phyloP scores from a whole-genome alignment of 2,329 filamentous ascomycete species.

The Parafenestella ontariensis region DNA sequence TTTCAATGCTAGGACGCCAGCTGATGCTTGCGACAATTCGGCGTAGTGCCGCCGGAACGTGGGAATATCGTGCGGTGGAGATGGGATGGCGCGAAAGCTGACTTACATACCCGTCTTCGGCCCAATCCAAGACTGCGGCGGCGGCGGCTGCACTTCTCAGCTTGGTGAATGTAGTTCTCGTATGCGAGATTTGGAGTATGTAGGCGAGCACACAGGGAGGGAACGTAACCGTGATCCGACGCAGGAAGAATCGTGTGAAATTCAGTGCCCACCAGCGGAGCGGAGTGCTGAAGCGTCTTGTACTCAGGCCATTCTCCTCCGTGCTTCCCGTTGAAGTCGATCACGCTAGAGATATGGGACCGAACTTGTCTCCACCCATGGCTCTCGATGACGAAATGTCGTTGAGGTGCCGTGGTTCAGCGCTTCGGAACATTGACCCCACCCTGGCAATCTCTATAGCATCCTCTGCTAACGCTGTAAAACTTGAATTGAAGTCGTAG shows the following conservation, averaged over 20 bases:
- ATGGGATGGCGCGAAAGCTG: slow-evolving; percentile 24
- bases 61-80: slow-evolving; percentile 19
- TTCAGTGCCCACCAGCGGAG: slow-evolving; percentile 1
- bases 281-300: slow-evolving; percentile 11
- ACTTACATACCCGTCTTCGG: slow-evolving; percentile 25
- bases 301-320: slow-evolving; percentile 18
- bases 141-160: slow-evolving; percentile 1
- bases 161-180: neutral
- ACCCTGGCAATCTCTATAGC: slow-evolving; percentile 24
- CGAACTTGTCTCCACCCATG: slow-evolving; percentile 28
- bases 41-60: slow-evolving; percentile 28
- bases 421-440: slow-evolving; percentile 5
- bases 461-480: slow-evolving; percentile 24
- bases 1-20: slow-evolving; percentile 15
- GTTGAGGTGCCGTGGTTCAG: neutral
- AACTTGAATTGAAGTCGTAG: slow-evolving; percentile 23
- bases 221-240: neutral
- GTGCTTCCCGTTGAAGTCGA: slow-evolving; percentile 27
- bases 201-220: neutral
- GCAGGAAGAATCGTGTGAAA: neutral
- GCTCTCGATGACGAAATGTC: slow-evolving; percentile 32
- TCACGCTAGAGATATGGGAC: slow-evolving; percentile 29
- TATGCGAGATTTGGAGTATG: neutral
- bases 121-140: slow-evolving; percentile 21
- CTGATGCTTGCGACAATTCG: slow-evolving; percentile 27